These are phyloP conservation scores for Peronospora tabacina DNA, from an alignment of 352 stramenopile genomes.

Conservation along the genomic window DNA sequence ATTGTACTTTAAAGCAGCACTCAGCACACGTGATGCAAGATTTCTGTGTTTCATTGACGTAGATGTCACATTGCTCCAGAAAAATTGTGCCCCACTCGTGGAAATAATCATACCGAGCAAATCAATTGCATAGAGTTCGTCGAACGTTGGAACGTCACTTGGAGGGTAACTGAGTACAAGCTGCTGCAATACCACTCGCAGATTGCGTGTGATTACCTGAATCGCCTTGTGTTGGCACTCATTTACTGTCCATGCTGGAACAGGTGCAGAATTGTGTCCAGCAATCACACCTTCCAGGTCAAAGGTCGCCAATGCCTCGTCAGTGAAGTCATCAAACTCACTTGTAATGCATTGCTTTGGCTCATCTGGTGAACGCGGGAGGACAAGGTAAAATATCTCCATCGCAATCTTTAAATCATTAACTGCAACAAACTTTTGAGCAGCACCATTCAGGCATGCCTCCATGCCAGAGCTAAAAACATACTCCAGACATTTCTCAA, in stretches of 20 bases:
- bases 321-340: conserved; percentile 54
- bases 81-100: conserved; percentile 51
- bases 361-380: conserved; percentile 28
- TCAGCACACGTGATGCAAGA: conserved; percentile 51
- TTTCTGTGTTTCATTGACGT: conserved; percentile 38
- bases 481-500: conserved; percentile 33
- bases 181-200: conserved; percentile 43
- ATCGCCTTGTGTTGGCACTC: conserved; percentile 24
- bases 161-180: conserved; percentile 47
- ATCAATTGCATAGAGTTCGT: conserved; percentile 64
- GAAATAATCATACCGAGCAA: conserved; percentile 54
- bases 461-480: conserved; percentile 40
- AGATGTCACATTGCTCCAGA: conserved; percentile 41
- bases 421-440: conserved; percentile 25
- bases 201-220: conserved; percentile 24
- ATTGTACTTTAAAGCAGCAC: conserved; percentile 49
- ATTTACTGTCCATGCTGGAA: conserved; percentile 20
- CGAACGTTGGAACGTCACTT: conserved; percentile 22
- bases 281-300: conserved; percentile 31
- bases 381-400: conserved; percentile 47
- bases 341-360: conserved; percentile 25
- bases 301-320: conserved; percentile 26
- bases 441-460: conserved; percentile 35
- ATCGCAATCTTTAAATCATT: conserved; percentile 38
- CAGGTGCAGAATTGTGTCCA: background rate